phyloP scores from a whole-genome alignment of 345 rosid genomes.

The Gynandropsis gynandra region DNA sequence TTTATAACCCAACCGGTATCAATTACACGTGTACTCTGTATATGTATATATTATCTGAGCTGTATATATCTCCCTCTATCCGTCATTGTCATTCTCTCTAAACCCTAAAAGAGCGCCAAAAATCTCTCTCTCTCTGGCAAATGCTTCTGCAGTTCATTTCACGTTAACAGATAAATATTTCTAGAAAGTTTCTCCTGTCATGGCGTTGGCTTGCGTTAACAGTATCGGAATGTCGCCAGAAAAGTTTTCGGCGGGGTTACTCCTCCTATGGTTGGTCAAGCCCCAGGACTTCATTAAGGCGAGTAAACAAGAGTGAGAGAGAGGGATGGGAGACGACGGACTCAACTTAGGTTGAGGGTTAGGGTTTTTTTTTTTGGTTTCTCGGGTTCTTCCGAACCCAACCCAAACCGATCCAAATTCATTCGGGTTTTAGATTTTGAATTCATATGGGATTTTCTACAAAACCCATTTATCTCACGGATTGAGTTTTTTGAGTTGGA shows the following conservation, averaged over 20 bases:
- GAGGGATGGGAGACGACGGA: too few species aligned
- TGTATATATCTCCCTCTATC: conserved; percentile 21
- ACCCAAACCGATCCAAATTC: too few species aligned
- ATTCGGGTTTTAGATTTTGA: too few species aligned
- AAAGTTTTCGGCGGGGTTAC: conserved; percentile 34
- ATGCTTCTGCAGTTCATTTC: neutral
- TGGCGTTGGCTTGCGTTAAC: conserved; percentile 96
- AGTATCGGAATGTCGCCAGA: conserved; percentile 48
- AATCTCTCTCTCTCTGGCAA: neutral
- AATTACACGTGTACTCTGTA: neutral
- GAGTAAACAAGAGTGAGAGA: conserved; percentile 43
- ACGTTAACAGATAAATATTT: neutral
- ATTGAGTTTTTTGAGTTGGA: too few species aligned
- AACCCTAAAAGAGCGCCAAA: conserved; percentile 10
- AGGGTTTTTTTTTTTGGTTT: too few species aligned
- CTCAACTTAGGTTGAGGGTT: too few species aligned
- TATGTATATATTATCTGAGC: conserved; percentile 14
- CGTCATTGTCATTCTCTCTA: conserved; percentile 20
- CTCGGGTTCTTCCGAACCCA: too few species aligned
- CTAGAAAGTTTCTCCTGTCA: neutral
- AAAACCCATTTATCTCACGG: too few species aligned
- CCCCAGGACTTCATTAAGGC: conserved; percentile 49
- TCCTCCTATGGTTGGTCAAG: conserved; percentile 46
- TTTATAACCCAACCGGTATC: neutral
- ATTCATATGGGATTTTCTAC: too few species aligned